Evolutionary conservation across 2,329 filamentous ascomycete species (phyloP), one percentile per base, ranked within the genome.

Genomic region (Trichocomaceae sp.): DNA sequence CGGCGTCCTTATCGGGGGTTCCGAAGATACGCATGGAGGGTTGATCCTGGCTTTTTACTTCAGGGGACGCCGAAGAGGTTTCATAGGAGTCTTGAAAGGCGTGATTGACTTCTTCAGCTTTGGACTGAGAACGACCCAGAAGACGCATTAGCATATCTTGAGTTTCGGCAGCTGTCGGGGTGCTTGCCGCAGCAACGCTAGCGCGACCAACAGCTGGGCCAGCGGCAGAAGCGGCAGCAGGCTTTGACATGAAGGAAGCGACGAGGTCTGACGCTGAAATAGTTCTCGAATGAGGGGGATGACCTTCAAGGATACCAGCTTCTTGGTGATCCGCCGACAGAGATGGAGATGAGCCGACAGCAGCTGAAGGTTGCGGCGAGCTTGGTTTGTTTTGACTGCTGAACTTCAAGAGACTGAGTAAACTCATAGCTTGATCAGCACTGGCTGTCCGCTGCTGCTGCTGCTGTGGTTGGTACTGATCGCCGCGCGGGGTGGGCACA

Each of bases 61-160:
- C 37, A n/a, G 42, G 48, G 15, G 35, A 23, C 26, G 33, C 15
- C 20, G 54, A 20, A n/a, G 52, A 54, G 42, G 54, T 46, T 6
- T 60, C 61, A 55, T 60, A 56, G 44, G 61, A 54, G 6, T 48
- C 52, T 7, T 49, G 49, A 19, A 39, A 26, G 2, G 45, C 45
- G 29, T 45, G 50, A 29, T 51, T 52, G n/a, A 19, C 26, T 20
- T 56, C 54, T 44, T 56, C 54, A 1, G 35, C 20, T 37, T 52
- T 56, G 8, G 46, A 23, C 19, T 56, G 90, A 51, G 87, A 84
- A 48, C 87, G 85, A 65, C 90, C 93, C 60, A 99, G 80, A 56
- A 97, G 78, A 63, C 89, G 87, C 59, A 97, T 83, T 47, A 99
- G 78, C 66, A 93, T 88, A 60, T 92, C 85, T 70, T 95, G 88